phyloP scores from a whole-genome alignment of 441 rosid genomes.

The Gossypium lobatum region DNA sequence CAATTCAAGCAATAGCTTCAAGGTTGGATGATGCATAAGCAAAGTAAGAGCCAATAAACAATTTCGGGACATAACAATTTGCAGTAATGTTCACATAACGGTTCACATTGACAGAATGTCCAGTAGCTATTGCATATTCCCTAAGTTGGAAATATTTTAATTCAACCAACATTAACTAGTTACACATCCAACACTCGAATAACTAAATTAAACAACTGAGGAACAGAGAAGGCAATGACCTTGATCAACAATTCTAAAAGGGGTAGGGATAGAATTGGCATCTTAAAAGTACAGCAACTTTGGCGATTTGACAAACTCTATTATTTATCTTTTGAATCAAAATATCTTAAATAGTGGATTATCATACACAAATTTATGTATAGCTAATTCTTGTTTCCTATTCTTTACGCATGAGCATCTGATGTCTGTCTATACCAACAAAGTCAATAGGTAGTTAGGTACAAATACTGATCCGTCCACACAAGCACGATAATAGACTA shows the following conservation, averaged over 20 bases:
- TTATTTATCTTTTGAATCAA: not conserved
- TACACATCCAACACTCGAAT: not conserved
- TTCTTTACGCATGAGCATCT: not conserved
- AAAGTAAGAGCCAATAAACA: not conserved
- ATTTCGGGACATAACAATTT: not conserved
- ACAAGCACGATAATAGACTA: not conserved
- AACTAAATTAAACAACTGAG: not conserved
- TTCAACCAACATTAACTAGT: not conserved
- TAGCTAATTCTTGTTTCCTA: not conserved
- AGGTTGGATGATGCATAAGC: not conserved
- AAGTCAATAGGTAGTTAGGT: not conserved
- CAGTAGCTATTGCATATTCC: not conserved
- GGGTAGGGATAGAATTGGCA: not conserved
- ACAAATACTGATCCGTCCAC: not conserved
- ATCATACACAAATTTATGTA: not conserved
- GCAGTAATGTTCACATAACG: not conserved
- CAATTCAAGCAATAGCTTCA: not conserved
- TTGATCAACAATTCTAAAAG: not conserved
- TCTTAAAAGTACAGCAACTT: not conserved
- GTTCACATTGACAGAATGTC: not conserved
- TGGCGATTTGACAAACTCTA: not conserved
- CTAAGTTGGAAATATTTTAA: not conserved
- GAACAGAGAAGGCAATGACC: not conserved
- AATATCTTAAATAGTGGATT: not conserved
- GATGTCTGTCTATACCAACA: not conserved